These are phyloP conservation scores for Amaranthus palmeri DNA, from an alignment of 148 eudicot species.

Conservation along the genomic window DNA sequence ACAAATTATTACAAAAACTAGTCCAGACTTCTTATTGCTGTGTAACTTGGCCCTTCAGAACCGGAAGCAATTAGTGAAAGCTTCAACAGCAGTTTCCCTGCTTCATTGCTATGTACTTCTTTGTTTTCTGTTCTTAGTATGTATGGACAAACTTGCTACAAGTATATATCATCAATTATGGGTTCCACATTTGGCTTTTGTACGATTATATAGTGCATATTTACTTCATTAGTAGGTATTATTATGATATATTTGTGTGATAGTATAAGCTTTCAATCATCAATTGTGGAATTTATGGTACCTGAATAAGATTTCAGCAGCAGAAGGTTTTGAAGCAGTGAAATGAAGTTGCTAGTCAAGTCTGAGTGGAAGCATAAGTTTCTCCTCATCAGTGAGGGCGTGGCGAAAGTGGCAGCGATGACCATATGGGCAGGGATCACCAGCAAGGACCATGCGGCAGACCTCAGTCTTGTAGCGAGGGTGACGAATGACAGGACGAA, in stretches of 20 bases:
- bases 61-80: constrained; percentile 5
- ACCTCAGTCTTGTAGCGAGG: constrained; percentile 87
- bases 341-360: constrained; percentile 13
- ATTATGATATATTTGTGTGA: constrained; percentile 1
- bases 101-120: not conserved
- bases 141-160: constrained; percentile 15
- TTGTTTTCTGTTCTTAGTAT: not conserved
- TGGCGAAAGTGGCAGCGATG: constrained; percentile 89
- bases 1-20: constrained; percentile 19
- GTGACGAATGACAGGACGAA: constrained; percentile 70
- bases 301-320: constrained; percentile 9
- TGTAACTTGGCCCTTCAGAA: not conserved
- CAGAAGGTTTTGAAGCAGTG: not conserved
- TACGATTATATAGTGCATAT: not conserved
- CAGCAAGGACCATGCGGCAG: constrained; percentile 71
- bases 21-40: constrained; percentile 2
- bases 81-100: constrained; percentile 2
- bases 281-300: constrained; percentile 10
- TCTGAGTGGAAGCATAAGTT: constrained; percentile 37
- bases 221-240: constrained; percentile 10
- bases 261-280: constrained; percentile 6
- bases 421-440: constrained; percentile 68
- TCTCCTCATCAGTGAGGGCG: constrained; percentile 56
- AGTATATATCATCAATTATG: constrained; percentile 1
- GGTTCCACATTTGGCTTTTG: not conserved